Conservation (phyloP, 2,329 filamentous ascomycete genomes). For the Colletotrichum plurivorum region DNA sequence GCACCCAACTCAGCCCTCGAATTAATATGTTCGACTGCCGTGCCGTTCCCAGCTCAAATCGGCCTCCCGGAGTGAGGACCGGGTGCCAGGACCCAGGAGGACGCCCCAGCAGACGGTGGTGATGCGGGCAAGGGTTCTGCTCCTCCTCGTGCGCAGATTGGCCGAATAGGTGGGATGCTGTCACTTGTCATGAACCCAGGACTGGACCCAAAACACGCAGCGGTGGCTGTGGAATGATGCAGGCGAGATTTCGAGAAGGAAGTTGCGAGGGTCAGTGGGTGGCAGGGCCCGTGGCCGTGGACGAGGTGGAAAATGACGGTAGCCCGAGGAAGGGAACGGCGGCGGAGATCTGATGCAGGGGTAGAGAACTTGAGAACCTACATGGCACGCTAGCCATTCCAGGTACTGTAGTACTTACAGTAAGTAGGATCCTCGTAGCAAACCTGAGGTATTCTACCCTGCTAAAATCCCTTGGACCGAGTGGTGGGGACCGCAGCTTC, state of each 20-base stretch:
- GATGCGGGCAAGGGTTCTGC: background rate
- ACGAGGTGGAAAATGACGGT: constrained; percentile 28
- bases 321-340: constrained; percentile 30
- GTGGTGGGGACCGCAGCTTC: constrained; percentile 16
- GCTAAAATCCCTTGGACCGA: background rate
- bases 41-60: constrained; percentile 19
- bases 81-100: constrained; percentile 20
- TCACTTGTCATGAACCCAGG: constrained; percentile 40
- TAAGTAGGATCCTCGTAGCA: background rate
- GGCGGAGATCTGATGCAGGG: constrained; percentile 37
- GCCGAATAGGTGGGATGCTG: constrained; percentile 25
- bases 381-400: too few species aligned
- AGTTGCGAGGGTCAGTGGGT: constrained; percentile 17
- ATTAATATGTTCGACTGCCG: constrained; percentile 5
- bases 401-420: background rate
- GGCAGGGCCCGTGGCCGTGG: constrained; percentile 1
- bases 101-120: background rate
- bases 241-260: constrained; percentile 33
- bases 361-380: background rate
- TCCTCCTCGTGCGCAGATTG: background rate
- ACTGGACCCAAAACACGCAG: constrained; percentile 15
- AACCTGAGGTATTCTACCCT: background rate
- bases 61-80: constrained; percentile 15
- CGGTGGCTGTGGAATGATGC: constrained; percentile 26
- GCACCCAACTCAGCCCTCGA: constrained; percentile 2